phyloP scores from a whole-genome alignment of 306 rosid genomes.

The Vigna nakashimae region DNA sequence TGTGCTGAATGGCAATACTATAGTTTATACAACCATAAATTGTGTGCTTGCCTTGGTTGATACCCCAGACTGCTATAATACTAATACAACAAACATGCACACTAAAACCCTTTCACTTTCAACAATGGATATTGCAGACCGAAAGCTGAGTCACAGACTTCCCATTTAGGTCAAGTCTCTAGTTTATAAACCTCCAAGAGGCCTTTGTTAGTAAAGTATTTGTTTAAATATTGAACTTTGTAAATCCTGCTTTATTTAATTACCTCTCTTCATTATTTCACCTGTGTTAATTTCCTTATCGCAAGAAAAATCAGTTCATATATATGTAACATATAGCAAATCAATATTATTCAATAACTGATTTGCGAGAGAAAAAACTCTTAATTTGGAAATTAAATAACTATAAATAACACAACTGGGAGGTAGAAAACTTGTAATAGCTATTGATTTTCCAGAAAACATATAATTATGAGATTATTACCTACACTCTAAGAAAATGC shows the following conservation, averaged over 20 bases:
- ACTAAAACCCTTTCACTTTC: background rate
- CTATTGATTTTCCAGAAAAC: background rate
- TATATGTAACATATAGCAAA: background rate
- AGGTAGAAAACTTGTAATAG: background rate
- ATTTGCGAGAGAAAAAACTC: background rate
- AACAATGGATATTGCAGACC: background rate
- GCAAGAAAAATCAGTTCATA: background rate
- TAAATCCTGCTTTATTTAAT: background rate
- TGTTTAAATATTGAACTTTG: background rate
- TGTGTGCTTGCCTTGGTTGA: too few species aligned
- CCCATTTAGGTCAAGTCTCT: background rate
- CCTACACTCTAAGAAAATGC: conserved; percentile 1
- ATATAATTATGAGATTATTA: conserved; percentile 5
- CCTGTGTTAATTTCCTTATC: background rate
- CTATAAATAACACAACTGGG: background rate
- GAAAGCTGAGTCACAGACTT: background rate
- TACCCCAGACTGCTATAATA: background rate
- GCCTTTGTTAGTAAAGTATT: background rate
- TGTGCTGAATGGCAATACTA: too few species aligned
- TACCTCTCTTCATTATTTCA: background rate
- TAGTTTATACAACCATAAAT: too few species aligned
- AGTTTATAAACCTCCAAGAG: background rate
- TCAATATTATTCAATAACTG: background rate
- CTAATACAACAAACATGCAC: background rate
- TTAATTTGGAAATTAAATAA: background rate